Evolutionary conservation across 257 asterid genomes (phyloP).

Genomic region (Rhazya stricta): DNA sequence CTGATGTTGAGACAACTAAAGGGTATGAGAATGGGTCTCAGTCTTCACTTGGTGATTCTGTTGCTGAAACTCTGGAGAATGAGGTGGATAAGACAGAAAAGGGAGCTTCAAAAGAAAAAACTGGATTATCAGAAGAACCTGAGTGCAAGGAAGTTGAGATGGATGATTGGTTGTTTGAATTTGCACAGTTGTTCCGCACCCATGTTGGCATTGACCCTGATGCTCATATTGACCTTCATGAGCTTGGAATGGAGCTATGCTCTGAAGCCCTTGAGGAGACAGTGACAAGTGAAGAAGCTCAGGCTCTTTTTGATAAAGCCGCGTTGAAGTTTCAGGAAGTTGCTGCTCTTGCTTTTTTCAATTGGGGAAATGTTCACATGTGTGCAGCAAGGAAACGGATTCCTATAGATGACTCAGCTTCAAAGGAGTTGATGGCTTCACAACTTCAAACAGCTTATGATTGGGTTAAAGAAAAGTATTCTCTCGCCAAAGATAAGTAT

Average conservation of each 20-base stretch:
- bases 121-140: slow-evolving; percentile 43
- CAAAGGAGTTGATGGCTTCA: slow-evolving; percentile 52
- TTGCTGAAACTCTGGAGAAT: slow-evolving; percentile 42
- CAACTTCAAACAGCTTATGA: slow-evolving; percentile 83
- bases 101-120: slow-evolving; percentile 38
- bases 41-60: slow-evolving; percentile 47
- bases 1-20: slow-evolving; percentile 38
- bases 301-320: slow-evolving; percentile 75
- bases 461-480: slow-evolving; percentile 80
- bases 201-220: slow-evolving; percentile 94
- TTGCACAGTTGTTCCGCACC: slow-evolving; percentile 87
- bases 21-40: slow-evolving; percentile 47
- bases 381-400: slow-evolving; percentile 94
- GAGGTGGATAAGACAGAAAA: slow-evolving; percentile 46
- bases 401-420: slow-evolving; percentile 79
- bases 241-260: slow-evolving; percentile 97
- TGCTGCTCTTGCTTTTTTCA: slow-evolving; percentile 94
- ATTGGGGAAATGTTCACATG: slow-evolving; percentile 98
- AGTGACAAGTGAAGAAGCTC: slow-evolving; percentile 86
- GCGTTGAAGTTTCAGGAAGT: slow-evolving; percentile 87
- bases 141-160: slow-evolving; percentile 91
- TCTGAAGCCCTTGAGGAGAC: slow-evolving; percentile 95
- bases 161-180: slow-evolving; percentile 97
- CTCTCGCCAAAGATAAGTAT: slow-evolving; percentile 69
- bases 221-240: slow-evolving; percentile 91